A percentile compares a stretch with the other conserved stretches of the same genome.
Evolutionary conservation across 768 basidiomycete species (phyloP).

Genomic region (Kwoniella mangroviensis): DNA sequence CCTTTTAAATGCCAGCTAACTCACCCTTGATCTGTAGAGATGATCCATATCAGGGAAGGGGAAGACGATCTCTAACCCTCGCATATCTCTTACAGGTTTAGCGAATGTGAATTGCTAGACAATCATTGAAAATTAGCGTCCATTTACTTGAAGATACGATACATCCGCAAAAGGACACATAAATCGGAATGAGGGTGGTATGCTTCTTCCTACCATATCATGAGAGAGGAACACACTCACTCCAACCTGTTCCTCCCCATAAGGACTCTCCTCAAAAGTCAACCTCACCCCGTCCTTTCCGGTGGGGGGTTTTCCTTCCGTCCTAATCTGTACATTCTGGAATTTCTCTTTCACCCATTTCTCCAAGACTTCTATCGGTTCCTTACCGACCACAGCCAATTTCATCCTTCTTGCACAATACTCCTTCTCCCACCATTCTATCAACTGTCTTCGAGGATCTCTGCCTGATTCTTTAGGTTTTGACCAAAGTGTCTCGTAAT

Average conservation of each 20-base stretch:
- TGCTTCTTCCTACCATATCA: no score
- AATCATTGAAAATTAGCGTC: no score
- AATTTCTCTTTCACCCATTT: conserved; percentile 54
- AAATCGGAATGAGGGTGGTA: no score
- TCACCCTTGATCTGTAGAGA: conserved; percentile 65
- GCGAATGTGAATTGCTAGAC: conserved; percentile 61
- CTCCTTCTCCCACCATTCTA: conserved; percentile 60
- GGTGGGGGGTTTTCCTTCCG: conserved; percentile 36
- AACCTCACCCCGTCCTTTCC: conserved; percentile 47
- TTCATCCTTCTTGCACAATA: conserved; percentile 62
- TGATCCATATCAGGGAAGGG: conserved; percentile 59
- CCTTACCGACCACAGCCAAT: conserved; percentile 64
- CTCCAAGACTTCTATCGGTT: conserved; percentile 52
- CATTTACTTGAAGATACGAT: no score
- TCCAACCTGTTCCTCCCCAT: conserved; percentile 46
- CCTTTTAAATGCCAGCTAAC: conserved; percentile 8
- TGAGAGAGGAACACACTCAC: conserved; percentile 33
- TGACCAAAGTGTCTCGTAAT: conserved; percentile 61
- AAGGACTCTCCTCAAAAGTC: conserved; percentile 45
- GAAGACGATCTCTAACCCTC: conserved; percentile 77
- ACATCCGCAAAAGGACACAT: no score
- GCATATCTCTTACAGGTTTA: conserved; percentile 88
- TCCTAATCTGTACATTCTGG: conserved; percentile 50
- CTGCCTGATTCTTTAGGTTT: conserved; percentile 54
- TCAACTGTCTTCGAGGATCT: conserved; percentile 59